phyloP scores from a whole-genome alignment of 257 asterid species.

The Solanum appendiculatum region DNA sequence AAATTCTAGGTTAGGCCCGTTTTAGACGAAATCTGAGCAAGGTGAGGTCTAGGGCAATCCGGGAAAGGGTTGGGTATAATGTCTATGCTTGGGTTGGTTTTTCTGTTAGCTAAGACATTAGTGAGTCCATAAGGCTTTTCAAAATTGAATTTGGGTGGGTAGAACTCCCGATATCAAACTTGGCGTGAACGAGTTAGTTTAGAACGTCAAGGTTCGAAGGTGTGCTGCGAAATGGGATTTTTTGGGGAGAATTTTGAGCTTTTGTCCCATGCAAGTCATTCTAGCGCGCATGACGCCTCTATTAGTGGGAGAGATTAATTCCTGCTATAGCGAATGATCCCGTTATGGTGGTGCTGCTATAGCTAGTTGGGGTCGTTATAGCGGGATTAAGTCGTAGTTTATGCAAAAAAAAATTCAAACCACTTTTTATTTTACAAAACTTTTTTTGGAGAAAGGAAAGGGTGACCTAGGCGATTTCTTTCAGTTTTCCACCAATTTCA shows the following conservation, averaged over 20 bases:
- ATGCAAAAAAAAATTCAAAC: not conserved
- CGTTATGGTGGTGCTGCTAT: not conserved
- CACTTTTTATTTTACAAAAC: not conserved
- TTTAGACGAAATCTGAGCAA: not conserved
- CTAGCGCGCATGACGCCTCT: not conserved
- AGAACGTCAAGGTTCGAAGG: not conserved
- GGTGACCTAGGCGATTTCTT: not conserved
- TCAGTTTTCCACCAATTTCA: not conserved
- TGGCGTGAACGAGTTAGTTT: not conserved
- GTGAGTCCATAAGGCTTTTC: not conserved
- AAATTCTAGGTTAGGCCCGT: not conserved
- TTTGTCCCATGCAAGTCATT: too few species aligned
- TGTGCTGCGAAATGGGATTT: not conserved
- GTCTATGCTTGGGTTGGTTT: not conserved
- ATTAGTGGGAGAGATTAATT: not conserved
- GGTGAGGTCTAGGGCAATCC: not conserved
- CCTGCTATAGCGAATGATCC: not conserved
- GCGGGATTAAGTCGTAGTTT: not conserved
- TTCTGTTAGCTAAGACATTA: not conserved
- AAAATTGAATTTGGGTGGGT: not conserved
- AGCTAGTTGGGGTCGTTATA: not conserved
- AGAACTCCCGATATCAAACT: not conserved
- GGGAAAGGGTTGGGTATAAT: not conserved
- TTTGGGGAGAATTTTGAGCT: not conserved
- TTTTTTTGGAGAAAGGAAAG: not conserved